A percentile compares a stretch with the other conserved stretches of the same genome.
Evolutionary conservation across 108 stramenopile species (phyloP).

Genomic region (Epithemia pelagica): DNA sequence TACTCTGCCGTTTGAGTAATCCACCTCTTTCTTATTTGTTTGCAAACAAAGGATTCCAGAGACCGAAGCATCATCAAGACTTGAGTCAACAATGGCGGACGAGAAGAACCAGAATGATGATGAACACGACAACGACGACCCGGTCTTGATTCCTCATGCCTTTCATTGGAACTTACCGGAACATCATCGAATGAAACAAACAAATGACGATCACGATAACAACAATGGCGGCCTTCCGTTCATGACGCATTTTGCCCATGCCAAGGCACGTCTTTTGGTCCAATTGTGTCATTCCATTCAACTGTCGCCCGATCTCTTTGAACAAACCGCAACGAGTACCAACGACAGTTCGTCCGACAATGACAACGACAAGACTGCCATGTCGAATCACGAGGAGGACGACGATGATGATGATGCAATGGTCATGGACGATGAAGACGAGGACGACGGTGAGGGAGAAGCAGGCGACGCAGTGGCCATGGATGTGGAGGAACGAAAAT

Average conservation of each 20-base stretch:
- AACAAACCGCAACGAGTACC: neutral
- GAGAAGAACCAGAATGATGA: no score
- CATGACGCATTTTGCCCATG: conserved; percentile 59
- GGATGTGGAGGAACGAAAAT: neutral
- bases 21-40: no score
- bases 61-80: no score
- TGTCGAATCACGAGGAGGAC: conserved; percentile 11
- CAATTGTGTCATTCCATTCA: conserved; percentile 51
- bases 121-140: neutral
- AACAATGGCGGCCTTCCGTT: conserved; percentile 40
- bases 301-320: conserved; percentile 38
- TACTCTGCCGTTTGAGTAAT: no score
- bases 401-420: conserved; percentile 26
- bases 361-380: conserved; percentile 2
- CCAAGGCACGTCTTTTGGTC: conserved; percentile 49
- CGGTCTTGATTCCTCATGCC: conserved; percentile 34
- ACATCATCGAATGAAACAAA: conserved; percentile 41
- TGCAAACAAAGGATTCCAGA: no score
- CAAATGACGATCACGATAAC: conserved; percentile 35
- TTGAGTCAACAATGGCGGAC: no score
- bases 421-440: conserved; percentile 13
- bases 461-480: neutral
- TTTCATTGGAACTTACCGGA: conserved; percentile 59
- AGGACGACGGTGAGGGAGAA: conserved; percentile 18
- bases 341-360: conserved; percentile 12